These are phyloP conservation scores for Dianthus caryophyllus DNA, from an alignment of 148 eudicot genomes.

Conservation along the genomic window DNA sequence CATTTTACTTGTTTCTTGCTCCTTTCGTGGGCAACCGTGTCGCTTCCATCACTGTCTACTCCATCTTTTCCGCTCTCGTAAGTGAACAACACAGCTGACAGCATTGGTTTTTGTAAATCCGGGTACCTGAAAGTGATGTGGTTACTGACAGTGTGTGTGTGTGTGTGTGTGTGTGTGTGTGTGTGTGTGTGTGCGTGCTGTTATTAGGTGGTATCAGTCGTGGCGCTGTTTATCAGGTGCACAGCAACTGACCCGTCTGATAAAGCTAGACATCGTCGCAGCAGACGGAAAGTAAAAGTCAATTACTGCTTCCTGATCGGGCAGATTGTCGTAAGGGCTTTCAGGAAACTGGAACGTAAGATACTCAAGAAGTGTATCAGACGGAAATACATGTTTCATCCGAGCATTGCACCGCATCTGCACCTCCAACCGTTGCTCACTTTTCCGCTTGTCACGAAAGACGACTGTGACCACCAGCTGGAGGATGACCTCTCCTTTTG, in stretches of 20 bases:
- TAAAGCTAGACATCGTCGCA: constrained; percentile 44
- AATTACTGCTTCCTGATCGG: constrained; percentile 56
- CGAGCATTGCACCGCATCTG: constrained; percentile 33
- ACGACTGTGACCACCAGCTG: constrained; percentile 41
- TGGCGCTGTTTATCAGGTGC: constrained; percentile 62
- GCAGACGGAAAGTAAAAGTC: constrained; percentile 42
- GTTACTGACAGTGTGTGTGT: no score
- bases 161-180: neutral
- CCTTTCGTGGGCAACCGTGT: constrained; percentile 64
- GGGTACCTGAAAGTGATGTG: neutral
- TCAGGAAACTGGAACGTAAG: constrained; percentile 66
- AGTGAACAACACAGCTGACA: constrained; percentile 18
- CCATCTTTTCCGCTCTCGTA: constrained; percentile 53
- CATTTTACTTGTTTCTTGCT: constrained; percentile 73
- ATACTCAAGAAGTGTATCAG: constrained; percentile 64
- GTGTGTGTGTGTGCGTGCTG: neutral
- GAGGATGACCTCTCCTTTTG: constrained; percentile 57
- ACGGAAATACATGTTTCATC: constrained; percentile 74
- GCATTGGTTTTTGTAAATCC: neutral
- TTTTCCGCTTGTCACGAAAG: constrained; percentile 46
- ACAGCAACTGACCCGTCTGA: constrained; percentile 73
- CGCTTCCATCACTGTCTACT: constrained; percentile 50
- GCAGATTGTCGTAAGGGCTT: constrained; percentile 43
- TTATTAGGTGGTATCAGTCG: constrained; percentile 63
- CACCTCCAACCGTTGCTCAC: constrained; percentile 74